Percentiles rank a stretch among this genome's conserved stretches.
Evolutionary conservation across 345 rosid genomes (phyloP).

Genomic region (Syzygium aromaticum): DNA sequence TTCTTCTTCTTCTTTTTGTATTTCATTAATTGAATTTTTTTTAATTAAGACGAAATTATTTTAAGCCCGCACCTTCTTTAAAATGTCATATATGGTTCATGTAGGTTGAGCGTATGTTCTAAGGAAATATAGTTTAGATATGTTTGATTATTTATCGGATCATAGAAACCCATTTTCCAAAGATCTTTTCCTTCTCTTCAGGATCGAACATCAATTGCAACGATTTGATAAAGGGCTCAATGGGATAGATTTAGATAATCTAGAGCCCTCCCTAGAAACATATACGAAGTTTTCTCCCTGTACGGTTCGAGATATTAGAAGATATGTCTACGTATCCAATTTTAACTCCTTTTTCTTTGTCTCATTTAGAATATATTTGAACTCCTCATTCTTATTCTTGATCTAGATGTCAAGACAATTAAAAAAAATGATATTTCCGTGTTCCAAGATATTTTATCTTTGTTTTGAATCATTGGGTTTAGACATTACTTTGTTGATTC

Average conservation of each 20-base stretch:
- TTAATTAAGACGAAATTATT: background rate
- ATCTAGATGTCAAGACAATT: background rate
- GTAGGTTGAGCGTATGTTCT: background rate
- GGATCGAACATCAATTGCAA: background rate
- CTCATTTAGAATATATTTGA: background rate
- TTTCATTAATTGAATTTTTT: background rate
- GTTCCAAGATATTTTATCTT: background rate
- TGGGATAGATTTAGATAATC: background rate
- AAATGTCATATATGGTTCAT: background rate
- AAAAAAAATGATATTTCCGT: background rate
- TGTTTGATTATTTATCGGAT: background rate
- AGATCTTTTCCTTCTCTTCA: background rate
- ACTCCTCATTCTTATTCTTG: background rate
- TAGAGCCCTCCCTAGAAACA: background rate
- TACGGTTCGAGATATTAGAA: background rate
- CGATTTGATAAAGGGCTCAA: background rate
- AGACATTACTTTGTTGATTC: background rate
- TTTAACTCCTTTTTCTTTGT: background rate
- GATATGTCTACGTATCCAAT: accelerated
- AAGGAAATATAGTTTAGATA: background rate
- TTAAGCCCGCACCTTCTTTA: background rate
- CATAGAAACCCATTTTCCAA: background rate
- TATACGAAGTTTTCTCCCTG: background rate
- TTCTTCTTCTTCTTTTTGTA: background rate
- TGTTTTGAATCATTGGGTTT: background rate